Base-by-base conservation (phyloP, 768 basidiomycete genomes). In the Kwoniella mangroviensis region DNA sequence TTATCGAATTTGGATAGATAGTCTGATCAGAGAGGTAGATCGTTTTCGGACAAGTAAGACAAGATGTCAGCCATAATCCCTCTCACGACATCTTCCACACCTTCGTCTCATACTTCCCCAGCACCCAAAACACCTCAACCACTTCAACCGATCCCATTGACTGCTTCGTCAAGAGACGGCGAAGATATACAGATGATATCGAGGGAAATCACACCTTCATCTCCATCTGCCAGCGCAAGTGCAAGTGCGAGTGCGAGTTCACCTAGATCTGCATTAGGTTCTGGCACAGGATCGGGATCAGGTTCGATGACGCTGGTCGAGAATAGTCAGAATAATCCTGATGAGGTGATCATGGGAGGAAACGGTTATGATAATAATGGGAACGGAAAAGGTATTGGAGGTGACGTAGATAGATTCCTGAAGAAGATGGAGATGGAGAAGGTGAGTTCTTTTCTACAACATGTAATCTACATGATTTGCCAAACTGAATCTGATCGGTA, bases 401-500 rank as follows among this genome's bases (percentile, higher is more conserved):
- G 60, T 12, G 77, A 78, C 71, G 69, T 75, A 53, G 75, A 81
- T 17, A 70, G 69, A 42, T 77, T 81, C 52, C 43, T 73, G 64
- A 79, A 75, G 58, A 62, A 73, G 43, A 72, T 79, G 73, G 79
- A 81, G n/a, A 77, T 81, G 74, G 79, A 81, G 57, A 77, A 81
- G 75, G 79, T 80, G 64, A 42, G 79, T 76, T n/a, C 24, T 26
- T 5, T 45, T 43, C n/a, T 24, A 26, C 26, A 19, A 24, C 26
- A 19, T 62, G 28, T 28, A 28, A 4, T 28, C 6, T 3, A 6
- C 6, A 28, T 28, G 28, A 0, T 28, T 28, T 28, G 28, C 4
- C 34, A 34, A 34, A 34, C 34, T 34, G 34, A 34, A 34, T 28
- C 6, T 34, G 34, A 34, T 34, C 34, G 34, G 34, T 34, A 34